Base-by-base conservation (phyloP, 2,329 filamentous ascomycete species). In the Blastomyces parvus region DNA sequence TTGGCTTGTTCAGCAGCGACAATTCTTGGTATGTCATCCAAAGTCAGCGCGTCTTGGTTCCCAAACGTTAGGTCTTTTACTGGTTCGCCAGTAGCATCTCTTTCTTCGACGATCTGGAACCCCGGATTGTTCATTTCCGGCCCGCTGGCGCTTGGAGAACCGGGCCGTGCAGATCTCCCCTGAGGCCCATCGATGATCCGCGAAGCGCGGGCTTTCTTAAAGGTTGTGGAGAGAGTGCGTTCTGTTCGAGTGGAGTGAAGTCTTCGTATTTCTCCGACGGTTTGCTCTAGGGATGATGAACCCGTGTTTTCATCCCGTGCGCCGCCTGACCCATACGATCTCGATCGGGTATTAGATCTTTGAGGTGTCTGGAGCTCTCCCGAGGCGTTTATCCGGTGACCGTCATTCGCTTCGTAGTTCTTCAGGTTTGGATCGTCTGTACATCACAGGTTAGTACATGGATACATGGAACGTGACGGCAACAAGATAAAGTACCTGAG, bases 11-110 rank as follows among this genome's bases (percentile, higher is more conserved):
- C 92, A 17, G 94, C 90, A 42, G 94, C 94, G 52, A 97, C 92
- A 70, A 99, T 96, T 66, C 94, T 85, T 9, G 94, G 91, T 69
- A 99, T 97, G 71, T 99, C 94, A 71, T 99, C 94, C 63, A 99
- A 80, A 0, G 93, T 97, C 66, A 99, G 84, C 30, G 91, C 91
- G 75, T 97, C 92, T 71, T 93, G 89, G 68, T 91, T 87, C 44
- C 91, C 91, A 72, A 99, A 91, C 71, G 92, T 93, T 69, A 92
- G 82, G 69, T 93, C 90, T 19, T 88, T 87, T 40, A 87, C 83
- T 25, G 85, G 83, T 68, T 90, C 88, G 59, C 86, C 84, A 67
- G 86, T 85, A 40, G 80, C 80, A 68, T 90, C 88, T 59, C 84
- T 83, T 69, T 95, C 91, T 71, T 95, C 90, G 1, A 93, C 86